A percentile compares a stretch with the other conserved stretches of the same genome.
phyloP scores from a whole-genome alignment of 2,329 filamentous ascomycete species.

The Coniochaeta hoffmannii region DNA sequence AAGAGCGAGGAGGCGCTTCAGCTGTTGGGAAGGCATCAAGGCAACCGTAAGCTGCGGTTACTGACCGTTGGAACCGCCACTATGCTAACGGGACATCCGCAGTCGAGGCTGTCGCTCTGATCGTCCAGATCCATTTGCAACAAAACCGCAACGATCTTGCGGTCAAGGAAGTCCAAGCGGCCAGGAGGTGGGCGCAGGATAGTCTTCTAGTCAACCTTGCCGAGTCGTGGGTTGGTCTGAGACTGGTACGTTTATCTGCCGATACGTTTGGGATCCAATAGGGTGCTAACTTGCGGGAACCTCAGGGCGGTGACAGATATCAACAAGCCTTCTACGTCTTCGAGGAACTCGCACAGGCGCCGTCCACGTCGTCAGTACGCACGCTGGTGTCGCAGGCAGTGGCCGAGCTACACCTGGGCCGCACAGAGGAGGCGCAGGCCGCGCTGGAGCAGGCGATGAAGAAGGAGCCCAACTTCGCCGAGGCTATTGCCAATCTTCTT shows the following conservation, averaged over 20 bases:
- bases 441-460: constrained; percentile 74
- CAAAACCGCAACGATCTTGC: constrained; percentile 91
- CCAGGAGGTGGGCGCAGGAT: constrained; percentile 91
- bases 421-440: constrained; percentile 80
- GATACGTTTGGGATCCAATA: not conserved
- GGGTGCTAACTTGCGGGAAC: constrained; percentile 5
- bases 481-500: constrained; percentile 75
- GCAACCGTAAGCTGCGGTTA: constrained; percentile 57
- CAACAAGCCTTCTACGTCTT: constrained; percentile 97
- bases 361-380: constrained; percentile 67
- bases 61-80: not conserved
- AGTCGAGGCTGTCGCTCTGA: constrained; percentile 75
- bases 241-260: constrained; percentile 53
- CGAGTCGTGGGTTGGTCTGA: constrained; percentile 88
- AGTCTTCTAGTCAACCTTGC: constrained; percentile 88
- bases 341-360: constrained; percentile 86
- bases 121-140: constrained; percentile 84
- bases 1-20: constrained; percentile 80
- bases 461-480: constrained; percentile 62
- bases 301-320: constrained; percentile 85
- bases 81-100: not conserved
- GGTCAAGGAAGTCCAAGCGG: constrained; percentile 77
- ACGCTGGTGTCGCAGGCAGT: constrained; percentile 83
- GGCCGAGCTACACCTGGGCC: constrained; percentile 82
- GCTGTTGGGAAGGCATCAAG: constrained; percentile 75